phyloP scores from a whole-genome alignment of 2,329 filamentous ascomycete species.

The Diaporthe nobilis region DNA sequence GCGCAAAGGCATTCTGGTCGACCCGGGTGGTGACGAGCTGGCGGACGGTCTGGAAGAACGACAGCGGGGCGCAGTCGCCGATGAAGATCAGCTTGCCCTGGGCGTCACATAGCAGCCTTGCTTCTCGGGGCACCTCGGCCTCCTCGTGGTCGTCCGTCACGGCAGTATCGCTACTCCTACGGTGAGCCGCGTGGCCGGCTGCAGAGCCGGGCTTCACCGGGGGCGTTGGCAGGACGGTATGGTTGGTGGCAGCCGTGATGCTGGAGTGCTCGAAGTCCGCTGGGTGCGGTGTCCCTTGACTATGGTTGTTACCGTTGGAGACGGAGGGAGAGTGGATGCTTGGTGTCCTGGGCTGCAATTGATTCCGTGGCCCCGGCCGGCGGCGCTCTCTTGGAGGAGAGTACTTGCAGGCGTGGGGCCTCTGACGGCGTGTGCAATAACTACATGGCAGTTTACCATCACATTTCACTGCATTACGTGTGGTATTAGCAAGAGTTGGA shows the following conservation, averaged over 20 bases:
- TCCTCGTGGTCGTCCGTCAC: slow-evolving; percentile 56
- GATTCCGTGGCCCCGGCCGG: slow-evolving; percentile 38
- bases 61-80: slow-evolving; percentile 69
- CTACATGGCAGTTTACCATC: slow-evolving; percentile 67
- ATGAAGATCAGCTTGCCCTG: slow-evolving; percentile 70
- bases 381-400: slow-evolving; percentile 60
- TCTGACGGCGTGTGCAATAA: slow-evolving; percentile 62
- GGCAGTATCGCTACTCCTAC: slow-evolving; percentile 50
- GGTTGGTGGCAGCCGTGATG: slow-evolving; percentile 27
- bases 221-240: slow-evolving; percentile 1
- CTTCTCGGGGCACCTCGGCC: slow-evolving; percentile 68
- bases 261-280: slow-evolving; percentile 25
- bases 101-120: slow-evolving; percentile 64
- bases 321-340: slow-evolving; percentile 38
- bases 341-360: slow-evolving; percentile 44
- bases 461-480: slow-evolving; percentile 58
- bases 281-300: slow-evolving; percentile 25
- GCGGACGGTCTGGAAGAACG: slow-evolving; percentile 68
- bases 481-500: not conserved
- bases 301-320: slow-evolving; percentile 31
- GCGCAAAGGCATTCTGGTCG: slow-evolving; percentile 65
- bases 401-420: slow-evolving; percentile 62
- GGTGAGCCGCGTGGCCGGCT: slow-evolving; percentile 23
- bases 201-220: slow-evolving; percentile 19
- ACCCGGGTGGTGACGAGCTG: slow-evolving; percentile 65